Conservation (phyloP, 2,329 filamentous ascomycete genomes). For the Cordyceps tenuipes region DNA sequence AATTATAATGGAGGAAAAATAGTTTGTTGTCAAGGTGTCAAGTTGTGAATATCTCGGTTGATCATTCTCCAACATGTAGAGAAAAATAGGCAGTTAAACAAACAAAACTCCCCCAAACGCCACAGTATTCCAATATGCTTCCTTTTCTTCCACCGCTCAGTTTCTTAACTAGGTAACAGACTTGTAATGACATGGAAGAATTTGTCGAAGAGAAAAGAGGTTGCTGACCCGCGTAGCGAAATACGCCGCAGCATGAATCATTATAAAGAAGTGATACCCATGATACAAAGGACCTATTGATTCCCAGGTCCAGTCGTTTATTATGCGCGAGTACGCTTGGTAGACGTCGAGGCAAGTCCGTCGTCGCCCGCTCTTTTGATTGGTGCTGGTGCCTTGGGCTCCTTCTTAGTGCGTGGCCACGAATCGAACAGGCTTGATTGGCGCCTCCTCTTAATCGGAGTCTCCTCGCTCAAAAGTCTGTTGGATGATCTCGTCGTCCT, state of each 20-base stretch:
- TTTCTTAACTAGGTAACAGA: conserved; percentile 4
- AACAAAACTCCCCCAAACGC: conserved; percentile 9
- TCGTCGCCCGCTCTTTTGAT: conserved; percentile 35
- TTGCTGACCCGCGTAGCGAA: background rate
- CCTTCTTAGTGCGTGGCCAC: conserved; percentile 65
- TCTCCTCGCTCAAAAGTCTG: conserved; percentile 36
- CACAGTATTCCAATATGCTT: conserved; percentile 6
- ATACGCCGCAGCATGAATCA: background rate
- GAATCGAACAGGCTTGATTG: conserved; percentile 54
- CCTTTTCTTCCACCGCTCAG: background rate
- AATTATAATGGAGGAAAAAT: background rate
- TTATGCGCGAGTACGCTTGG: conserved; percentile 30
- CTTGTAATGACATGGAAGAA: conserved; percentile 1
- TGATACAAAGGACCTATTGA: conserved; percentile 3
- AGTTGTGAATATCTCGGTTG: background rate
- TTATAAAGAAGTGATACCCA: conserved; percentile 5
- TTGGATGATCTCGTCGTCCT: conserved; percentile 50
- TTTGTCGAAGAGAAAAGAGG: conserved; percentile 6
- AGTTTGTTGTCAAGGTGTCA: background rate
- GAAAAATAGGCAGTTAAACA: conserved; percentile 8
- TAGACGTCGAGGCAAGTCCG: conserved; percentile 20
- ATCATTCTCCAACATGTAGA: conserved; percentile 6
- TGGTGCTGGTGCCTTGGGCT: conserved; percentile 36
- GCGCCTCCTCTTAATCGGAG: conserved; percentile 32
- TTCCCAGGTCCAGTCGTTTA: background rate